Conservation (phyloP, 1,139 yeast species). For the Protomyces inouyei region DNA sequence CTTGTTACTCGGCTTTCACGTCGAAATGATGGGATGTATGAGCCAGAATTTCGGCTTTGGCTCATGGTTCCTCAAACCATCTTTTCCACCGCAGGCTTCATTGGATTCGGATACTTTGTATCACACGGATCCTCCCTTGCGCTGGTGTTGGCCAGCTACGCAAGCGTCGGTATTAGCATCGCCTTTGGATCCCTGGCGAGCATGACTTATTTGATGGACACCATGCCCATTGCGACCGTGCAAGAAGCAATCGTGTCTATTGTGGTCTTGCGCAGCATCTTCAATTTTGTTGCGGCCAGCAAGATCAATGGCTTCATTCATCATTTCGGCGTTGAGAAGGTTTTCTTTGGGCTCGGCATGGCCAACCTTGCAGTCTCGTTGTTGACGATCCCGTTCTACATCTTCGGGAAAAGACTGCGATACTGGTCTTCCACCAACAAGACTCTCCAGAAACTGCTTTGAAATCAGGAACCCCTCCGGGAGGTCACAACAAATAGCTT, state of each 20-base stretch:
- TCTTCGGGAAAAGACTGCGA: slow-evolving; percentile 53
- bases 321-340: slow-evolving; percentile 46
- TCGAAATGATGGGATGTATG: slow-evolving; percentile 53
- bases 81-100: slow-evolving; percentile 50
- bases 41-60: slow-evolving; percentile 57
- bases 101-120: slow-evolving; percentile 63
- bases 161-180: slow-evolving; percentile 55
- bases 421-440: neutral
- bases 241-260: slow-evolving; percentile 57
- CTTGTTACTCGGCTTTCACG: slow-evolving; percentile 41
- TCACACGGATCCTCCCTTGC: slow-evolving; percentile 51
- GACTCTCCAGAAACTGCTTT: neutral
- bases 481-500: no score
- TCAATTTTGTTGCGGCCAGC: slow-evolving; percentile 54
- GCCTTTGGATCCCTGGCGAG: slow-evolving; percentile 59
- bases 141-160: slow-evolving; percentile 56
- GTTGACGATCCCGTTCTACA: slow-evolving; percentile 51
- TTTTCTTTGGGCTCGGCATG: slow-evolving; percentile 53
- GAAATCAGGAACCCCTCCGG: no score
- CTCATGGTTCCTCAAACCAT: slow-evolving; percentile 52
- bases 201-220: slow-evolving; percentile 57
- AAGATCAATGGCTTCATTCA: slow-evolving; percentile 51
- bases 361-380: slow-evolving; percentile 50
- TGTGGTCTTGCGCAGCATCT: slow-evolving; percentile 51
- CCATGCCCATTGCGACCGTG: slow-evolving; percentile 43